Evolutionary conservation across 148 eudicot genomes (phyloP).

Genomic region (Limonium bicolor): DNA sequence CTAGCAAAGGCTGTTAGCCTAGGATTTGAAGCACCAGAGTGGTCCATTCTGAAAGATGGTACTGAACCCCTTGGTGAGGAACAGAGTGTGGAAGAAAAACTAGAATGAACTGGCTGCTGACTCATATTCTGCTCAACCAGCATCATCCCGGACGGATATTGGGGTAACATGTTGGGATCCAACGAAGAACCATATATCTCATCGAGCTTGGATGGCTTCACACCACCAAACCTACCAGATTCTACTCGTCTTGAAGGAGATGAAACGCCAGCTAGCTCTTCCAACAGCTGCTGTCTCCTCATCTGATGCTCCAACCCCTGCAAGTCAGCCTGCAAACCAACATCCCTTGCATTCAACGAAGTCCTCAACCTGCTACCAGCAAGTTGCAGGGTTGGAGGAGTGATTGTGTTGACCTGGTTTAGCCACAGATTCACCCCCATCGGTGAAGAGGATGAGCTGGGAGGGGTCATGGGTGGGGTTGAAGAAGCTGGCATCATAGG

Average conservation of each 20-base stretch:
- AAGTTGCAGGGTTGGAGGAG: constrained; percentile 57
- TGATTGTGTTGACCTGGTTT: constrained; percentile 20
- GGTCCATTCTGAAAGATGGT: too few relatives aligned
- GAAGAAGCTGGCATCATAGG: constrained; percentile 14
- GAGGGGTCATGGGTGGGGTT: constrained; percentile 63
- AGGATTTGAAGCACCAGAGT: constrained; percentile 21
- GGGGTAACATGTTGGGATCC: constrained; percentile 21
- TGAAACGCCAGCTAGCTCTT: constrained; percentile 34
- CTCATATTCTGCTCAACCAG: constrained; percentile 34
- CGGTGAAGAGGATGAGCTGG: constrained; percentile 41
- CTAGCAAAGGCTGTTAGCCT: constrained; percentile 69
- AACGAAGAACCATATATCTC: constrained; percentile 25
- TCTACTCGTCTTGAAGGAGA: constrained; percentile 35
- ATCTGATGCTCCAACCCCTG: constrained; percentile 16
- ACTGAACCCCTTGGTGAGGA: constrained; percentile 25
- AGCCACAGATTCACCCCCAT: constrained; percentile 72
- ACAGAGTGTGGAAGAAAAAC: constrained; percentile 47
- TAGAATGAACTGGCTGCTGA: constrained; percentile 38
- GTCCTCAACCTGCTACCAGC: constrained; percentile 52
- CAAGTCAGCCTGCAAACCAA: constrained; percentile 36
- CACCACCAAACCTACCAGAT: constrained; percentile 19
- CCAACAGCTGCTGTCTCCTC: constrained; percentile 38
- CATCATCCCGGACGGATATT: constrained; percentile 25
- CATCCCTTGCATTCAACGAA: constrained; percentile 33
- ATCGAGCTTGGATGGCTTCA: constrained; percentile 43